Base-by-base conservation (phyloP, 1,139 yeast species). In the Lodderomyces theae region DNA sequence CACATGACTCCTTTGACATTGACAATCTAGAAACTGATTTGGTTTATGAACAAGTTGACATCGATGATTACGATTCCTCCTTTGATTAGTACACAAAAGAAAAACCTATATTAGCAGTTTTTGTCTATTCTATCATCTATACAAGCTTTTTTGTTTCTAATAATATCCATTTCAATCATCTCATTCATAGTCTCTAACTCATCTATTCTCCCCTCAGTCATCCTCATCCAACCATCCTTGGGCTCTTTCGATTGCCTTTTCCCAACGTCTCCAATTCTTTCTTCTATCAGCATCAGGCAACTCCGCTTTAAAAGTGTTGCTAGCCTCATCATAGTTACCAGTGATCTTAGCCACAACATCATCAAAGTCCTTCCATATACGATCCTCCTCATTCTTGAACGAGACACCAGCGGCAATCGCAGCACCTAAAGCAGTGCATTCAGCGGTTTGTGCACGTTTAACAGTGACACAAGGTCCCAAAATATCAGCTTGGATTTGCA, bases 381-480 rank as follows among this genome's bases (percentile, higher is more conserved):
- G 74, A 45, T 85, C 79, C 29, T 74, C 69, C 37, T 68, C 79
- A 45, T 77, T 71, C 51, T 77, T 64, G 47, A 71, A 69, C 2
- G 90, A 82, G 53, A 89, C 69, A 10, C 96, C 96, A 2, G 97
- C 96, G 16, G 96, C 96, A 53, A 90, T 86, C 10, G 97, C 97
- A 10, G 96, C 96, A 21, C 97, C 97, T 48, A 90, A 74, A 1
- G 97, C 97, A 4, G 97, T 90, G 60, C 96, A 89, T 64, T 90
- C 97, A 26, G 88, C 70, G 61, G 85, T 86, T 23, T 79, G 76
- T 1, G 97, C 92, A 54, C 96, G 74, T 56, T 79, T 77, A 38
- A 90, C 94, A 25, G 82, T 79, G 29, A 89, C 88, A 60, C 96
- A 88, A 2, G 88, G 88, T 1, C 90, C 90, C 52, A 89, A 72